These are phyloP conservation scores for Picochlorum sp. DNA, from an alignment of 139 green algal species.

Conservation along the genomic window DNA sequence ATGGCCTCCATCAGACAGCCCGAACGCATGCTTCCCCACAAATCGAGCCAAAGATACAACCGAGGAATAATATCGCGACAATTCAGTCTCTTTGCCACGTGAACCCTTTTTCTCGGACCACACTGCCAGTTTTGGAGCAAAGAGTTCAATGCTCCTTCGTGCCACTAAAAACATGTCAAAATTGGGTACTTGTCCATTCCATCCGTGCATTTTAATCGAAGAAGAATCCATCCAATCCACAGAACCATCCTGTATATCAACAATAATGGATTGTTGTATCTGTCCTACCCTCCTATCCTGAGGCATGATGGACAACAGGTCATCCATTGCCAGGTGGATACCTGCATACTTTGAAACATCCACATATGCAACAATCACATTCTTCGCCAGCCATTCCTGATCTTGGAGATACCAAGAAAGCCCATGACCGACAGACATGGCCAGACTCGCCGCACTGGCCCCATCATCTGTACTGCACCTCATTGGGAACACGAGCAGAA, in stretches of 20 bases:
- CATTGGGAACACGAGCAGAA: constrained; percentile 10
- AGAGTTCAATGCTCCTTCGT: constrained; percentile 35
- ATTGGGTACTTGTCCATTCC: constrained; percentile 63
- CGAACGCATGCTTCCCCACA: constrained; percentile 1
- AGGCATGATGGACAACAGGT: neutral
- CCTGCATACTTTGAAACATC: constrained; percentile 9
- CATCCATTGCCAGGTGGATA: neutral
- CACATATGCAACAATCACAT: constrained; percentile 16
- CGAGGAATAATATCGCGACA: neutral
- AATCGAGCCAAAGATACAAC: constrained; percentile 6
- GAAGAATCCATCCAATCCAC: constrained; percentile 4
- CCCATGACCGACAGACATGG: neutral
- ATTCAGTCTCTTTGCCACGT: neutral
- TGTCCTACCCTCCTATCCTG: constrained; percentile 1
- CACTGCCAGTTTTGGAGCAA: neutral
- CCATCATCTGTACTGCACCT: neutral
- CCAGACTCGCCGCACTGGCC: neutral
- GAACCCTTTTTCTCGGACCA: neutral
- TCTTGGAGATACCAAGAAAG: neutral
- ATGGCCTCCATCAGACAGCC: constrained; percentile 27
- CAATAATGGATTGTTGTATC: constrained; percentile 59
- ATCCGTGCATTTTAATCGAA: constrained; percentile 48
- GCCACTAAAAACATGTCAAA: constrained; percentile 49
- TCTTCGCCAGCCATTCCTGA: constrained; percentile 27
- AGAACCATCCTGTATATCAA: constrained; percentile 30